Conservation (phyloP, 768 basidiomycete genomes). For the Rhodotorula babjevae region DNA sequence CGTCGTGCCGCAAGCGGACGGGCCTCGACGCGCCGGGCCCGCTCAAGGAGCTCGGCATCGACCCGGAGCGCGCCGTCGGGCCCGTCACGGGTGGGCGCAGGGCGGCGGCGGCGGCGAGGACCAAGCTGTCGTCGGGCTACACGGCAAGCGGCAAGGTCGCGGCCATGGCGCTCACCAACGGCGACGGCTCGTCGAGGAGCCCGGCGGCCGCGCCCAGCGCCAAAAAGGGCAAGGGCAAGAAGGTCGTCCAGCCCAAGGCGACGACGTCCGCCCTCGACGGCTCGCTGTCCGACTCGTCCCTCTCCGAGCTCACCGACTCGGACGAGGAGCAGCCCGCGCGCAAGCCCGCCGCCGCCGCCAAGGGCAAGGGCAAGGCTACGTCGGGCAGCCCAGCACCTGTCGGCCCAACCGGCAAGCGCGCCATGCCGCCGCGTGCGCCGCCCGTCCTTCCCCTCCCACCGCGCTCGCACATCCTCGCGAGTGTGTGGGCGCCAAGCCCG, state of each 20-base stretch:
- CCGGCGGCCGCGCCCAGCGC: neutral
- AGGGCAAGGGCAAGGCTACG: no score
- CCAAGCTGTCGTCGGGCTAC: neutral
- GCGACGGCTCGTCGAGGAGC: neutral
- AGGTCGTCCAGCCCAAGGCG: neutral
- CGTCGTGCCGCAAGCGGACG: neutral
- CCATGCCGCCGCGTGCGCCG: slow-evolving; percentile 3
- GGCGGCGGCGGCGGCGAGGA: neutral
- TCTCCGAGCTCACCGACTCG: slow-evolving; percentile 20
- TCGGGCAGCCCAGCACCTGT: neutral
- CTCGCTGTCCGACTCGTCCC: slow-evolving; percentile 9
- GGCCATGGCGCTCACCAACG: neutral
- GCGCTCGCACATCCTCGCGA: neutral
- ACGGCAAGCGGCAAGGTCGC: neutral
- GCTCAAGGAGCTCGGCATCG: neutral
- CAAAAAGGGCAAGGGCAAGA: slow-evolving; percentile 5
- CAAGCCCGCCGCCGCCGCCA: no score
- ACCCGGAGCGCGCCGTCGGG: neutral
- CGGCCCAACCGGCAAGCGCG: neutral
- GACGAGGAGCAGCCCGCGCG: neutral
- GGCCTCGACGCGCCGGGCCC: slow-evolving; percentile 3
- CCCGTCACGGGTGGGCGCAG: neutral
- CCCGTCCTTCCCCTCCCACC: neutral
- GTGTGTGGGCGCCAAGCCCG: neutral
- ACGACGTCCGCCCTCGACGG: neutral